A percentile compares a stretch with the other conserved stretches of the same genome.
These are phyloP conservation scores for Coleophoma crateriformis DNA, from an alignment of 2,329 filamentous ascomycete genomes.

Conservation along the genomic window DNA sequence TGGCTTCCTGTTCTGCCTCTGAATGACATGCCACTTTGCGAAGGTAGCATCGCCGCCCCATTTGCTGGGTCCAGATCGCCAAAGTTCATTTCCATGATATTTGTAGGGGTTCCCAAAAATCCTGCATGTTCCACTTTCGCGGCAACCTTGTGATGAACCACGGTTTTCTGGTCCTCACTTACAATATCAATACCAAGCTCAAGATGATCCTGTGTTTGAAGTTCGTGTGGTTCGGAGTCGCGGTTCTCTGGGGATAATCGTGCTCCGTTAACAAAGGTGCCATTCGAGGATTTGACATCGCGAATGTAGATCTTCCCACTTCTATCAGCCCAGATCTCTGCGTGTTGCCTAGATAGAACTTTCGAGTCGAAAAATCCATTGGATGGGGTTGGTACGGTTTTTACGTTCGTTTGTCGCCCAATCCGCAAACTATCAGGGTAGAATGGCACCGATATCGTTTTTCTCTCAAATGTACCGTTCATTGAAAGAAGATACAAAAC, in stretches of 20 bases:
- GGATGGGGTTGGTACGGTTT: conserved; percentile 81
- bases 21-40: conserved; percentile 62
- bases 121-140: conserved; percentile 96
- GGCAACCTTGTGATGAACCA: conserved; percentile 97
- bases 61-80: conserved; percentile 83
- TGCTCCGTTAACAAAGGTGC: conserved; percentile 93
- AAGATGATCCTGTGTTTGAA: conserved; percentile 85
- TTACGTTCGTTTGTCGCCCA: conserved; percentile 93
- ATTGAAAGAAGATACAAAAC: conserved; percentile 83
- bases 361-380: conserved; percentile 99
- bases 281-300: conserved; percentile 97
- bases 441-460: conserved; percentile 90
- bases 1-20: conserved; percentile 67
- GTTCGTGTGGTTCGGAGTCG: conserved; percentile 91
- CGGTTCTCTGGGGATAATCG: conserved; percentile 89
- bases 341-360: conserved; percentile 91
- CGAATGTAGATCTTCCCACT: conserved; percentile 89
- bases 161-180: conserved; percentile 96
- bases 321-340: conserved; percentile 87
- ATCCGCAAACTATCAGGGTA: conserved; percentile 92
- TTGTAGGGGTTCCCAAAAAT: conserved; percentile 68
- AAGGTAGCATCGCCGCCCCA: conserved; percentile 64
- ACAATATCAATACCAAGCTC: conserved; percentile 98
- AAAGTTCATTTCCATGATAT: conserved; percentile 83
- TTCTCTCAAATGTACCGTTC: conserved; percentile 95